Conservation (phyloP, 306 rosid species). For the Biancaea sappan region DNA sequence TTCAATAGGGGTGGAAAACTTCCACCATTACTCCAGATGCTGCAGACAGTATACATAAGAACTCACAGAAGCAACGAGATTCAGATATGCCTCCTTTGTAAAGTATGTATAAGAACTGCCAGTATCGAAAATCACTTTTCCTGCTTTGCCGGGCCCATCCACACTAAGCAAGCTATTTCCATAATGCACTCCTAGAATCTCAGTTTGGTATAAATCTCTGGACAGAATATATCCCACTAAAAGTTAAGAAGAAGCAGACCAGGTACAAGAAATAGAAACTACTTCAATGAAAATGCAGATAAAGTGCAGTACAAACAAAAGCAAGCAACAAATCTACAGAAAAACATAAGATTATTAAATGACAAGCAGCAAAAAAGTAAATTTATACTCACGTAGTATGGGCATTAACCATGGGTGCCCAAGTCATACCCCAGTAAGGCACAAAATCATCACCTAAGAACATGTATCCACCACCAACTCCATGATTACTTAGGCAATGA, state of each 20-base stretch:
- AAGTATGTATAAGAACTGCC: slow-evolving; percentile 89
- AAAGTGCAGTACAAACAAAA: neutral
- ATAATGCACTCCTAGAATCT: slow-evolving; percentile 54
- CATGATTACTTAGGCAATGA: slow-evolving; percentile 64
- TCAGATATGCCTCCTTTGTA: slow-evolving; percentile 56
- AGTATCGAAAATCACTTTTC: slow-evolving; percentile 67
- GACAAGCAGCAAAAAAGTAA: slow-evolving; percentile 4
- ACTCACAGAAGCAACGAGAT: slow-evolving; percentile 74
- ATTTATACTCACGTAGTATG: slow-evolving; percentile 56
- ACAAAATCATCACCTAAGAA: slow-evolving; percentile 78
- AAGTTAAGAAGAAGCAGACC: slow-evolving; percentile 25
- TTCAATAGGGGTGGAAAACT: neutral
- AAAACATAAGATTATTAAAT: neutral
- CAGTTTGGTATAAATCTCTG: slow-evolving; percentile 70
- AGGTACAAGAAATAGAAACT: slow-evolving; percentile 1
- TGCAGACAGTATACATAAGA: slow-evolving; percentile 30
- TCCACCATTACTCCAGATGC: neutral
- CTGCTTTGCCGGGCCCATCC: slow-evolving; percentile 46
- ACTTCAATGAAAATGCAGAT: slow-evolving; percentile 18
- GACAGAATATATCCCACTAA: slow-evolving; percentile 20
- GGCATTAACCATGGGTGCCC: slow-evolving; percentile 68
- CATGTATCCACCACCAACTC: slow-evolving; percentile 74
- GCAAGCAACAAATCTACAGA: neutral
- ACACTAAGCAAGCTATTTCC: slow-evolving; percentile 58
- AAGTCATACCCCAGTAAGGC: slow-evolving; percentile 73